These are phyloP conservation scores for Microdochium bolleyi DNA, from an alignment of 2,329 filamentous ascomycete species.

Conservation along the genomic window DNA sequence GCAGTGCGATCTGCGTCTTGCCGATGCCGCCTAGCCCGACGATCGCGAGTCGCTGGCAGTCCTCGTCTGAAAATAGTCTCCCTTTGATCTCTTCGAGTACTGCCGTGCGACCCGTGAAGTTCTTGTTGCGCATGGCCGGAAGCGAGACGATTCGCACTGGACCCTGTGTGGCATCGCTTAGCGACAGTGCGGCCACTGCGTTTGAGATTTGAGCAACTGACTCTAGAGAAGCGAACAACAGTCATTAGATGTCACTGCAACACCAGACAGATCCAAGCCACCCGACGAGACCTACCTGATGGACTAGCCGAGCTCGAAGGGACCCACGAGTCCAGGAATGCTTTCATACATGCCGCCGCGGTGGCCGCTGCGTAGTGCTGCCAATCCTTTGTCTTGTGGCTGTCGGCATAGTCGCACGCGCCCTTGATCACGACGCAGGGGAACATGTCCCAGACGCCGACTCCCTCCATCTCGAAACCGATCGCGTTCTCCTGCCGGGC, in stretches of 20 bases:
- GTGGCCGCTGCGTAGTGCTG: conserved; percentile 21
- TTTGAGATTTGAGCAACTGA: too few species aligned
- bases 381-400: conserved; percentile 27
- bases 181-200: too few species aligned
- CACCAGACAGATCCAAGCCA: too few species aligned
- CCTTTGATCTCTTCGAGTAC: conserved; percentile 4
- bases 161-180: neutral
- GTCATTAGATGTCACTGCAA: too few species aligned
- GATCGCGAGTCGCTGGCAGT: conserved; percentile 16
- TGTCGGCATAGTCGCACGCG: conserved; percentile 28
- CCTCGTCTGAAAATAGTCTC: conserved; percentile 1
- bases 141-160: neutral
- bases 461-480: conserved; percentile 25
- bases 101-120: conserved; percentile 6
- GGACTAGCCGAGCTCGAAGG: too few species aligned
- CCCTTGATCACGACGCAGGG: conserved; percentile 29
- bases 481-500: conserved; percentile 14
- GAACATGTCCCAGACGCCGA: conserved; percentile 20
- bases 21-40: conserved; percentile 25
- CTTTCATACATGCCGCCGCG: conserved; percentile 15
- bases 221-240: too few species aligned
- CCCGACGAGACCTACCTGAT: too few species aligned
- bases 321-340: too few species aligned
- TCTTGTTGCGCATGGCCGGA: conserved; percentile 1
- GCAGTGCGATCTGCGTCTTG: conserved; percentile 29